Conservation (phyloP, 1,284 basidiomycete species). For the Sporisorium iseilematis-ciliati region DNA sequence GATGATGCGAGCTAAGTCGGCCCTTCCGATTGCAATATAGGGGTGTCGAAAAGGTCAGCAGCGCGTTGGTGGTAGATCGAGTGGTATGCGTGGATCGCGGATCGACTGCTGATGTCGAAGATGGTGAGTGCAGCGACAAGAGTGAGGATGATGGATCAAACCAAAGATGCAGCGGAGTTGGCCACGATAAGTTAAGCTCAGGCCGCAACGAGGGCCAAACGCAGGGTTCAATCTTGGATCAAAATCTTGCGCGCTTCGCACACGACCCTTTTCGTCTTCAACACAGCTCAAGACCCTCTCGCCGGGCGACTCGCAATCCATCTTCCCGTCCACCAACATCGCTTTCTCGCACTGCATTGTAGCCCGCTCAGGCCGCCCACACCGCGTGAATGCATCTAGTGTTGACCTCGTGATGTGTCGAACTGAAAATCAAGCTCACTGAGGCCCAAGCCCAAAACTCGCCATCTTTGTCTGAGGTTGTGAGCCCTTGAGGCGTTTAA, state of each 20-base stretch:
- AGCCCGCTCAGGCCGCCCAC: too few species aligned
- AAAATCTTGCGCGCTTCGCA: slow-evolving; percentile 23
- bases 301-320: neutral
- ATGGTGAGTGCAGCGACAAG: neutral
- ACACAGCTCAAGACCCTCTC: neutral
- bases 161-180: neutral
- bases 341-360: too few species aligned
- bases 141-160: neutral
- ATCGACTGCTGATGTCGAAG: neutral
- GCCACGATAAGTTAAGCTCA: neutral
- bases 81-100: too few species aligned
- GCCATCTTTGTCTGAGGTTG: neutral
- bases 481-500: slow-evolving; percentile 5
- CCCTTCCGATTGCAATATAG: neutral
- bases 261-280: slow-evolving; percentile 16
- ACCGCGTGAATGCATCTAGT: too few species aligned
- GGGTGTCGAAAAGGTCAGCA: neutral
- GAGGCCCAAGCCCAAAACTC: neutral
- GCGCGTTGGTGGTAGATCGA: neutral
- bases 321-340: too few species aligned
- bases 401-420: too few species aligned
- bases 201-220: slow-evolving; percentile 19
- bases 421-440: neutral
- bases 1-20: neutral
- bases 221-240: slow-evolving; percentile 32